phyloP scores from a whole-genome alignment of 306 rosid species.

The Elaeagnus macrophylla region DNA sequence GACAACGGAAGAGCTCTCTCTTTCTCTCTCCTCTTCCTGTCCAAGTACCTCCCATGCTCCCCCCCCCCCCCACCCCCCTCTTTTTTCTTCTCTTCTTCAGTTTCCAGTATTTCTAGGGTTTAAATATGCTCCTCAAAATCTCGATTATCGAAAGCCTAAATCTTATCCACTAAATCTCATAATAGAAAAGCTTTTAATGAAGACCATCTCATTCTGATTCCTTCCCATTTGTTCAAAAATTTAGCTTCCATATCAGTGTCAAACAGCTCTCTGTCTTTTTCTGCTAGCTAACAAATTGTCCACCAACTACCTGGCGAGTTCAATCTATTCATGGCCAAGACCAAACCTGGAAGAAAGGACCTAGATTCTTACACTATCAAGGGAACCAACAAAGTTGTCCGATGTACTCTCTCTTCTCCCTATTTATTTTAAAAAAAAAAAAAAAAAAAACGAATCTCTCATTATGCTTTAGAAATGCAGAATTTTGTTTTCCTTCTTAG shows the following conservation, averaged over 20 bases:
- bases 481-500: too few species aligned
- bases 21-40: too few species aligned
- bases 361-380: conserved; percentile 55
- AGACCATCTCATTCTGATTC: conserved; percentile 4
- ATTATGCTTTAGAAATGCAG: too few species aligned
- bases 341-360: conserved; percentile 55
- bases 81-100: neutral
- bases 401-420: conserved; percentile 26
- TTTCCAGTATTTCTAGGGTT: conserved; percentile 30
- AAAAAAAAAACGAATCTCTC: too few species aligned
- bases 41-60: too few species aligned
- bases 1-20: conserved; percentile 8
- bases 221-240: conserved; percentile 8
- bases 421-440: too few species aligned
- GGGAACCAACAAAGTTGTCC: conserved; percentile 54
- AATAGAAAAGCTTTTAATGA: neutral
- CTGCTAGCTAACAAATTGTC: neutral
- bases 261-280: neutral
- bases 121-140: conserved; percentile 8
- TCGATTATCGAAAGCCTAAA: neutral
- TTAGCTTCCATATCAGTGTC: neutral
- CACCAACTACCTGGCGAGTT: conserved; percentile 4
- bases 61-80: conserved; percentile 9
- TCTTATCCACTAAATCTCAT: conserved; percentile 6
- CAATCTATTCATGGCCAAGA: conserved; percentile 47